Evolutionary conservation across 176 grass and related monocot species (phyloP).

Genomic region (Typha latifolia): DNA sequence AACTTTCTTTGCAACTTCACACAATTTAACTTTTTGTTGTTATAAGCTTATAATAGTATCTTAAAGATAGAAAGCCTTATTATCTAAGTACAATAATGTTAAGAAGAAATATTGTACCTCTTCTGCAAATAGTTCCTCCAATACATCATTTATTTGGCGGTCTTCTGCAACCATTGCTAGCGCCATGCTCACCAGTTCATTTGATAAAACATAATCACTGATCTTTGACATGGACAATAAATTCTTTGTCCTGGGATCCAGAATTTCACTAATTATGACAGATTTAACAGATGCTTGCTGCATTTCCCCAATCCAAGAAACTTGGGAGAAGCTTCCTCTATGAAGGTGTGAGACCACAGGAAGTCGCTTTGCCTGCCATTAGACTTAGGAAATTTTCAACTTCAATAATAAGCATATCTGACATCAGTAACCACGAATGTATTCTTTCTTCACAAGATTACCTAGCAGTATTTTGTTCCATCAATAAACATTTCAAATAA

Average conservation of each 20-base stretch:
- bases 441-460: too few species aligned
- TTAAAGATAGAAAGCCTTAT: background rate
- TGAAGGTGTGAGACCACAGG: slow-evolving; percentile 32
- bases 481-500: too few species aligned
- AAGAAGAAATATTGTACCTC: slow-evolving; percentile 29
- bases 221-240: slow-evolving; percentile 62
- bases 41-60: background rate
- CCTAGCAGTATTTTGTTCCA: too few species aligned
- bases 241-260: slow-evolving; percentile 77
- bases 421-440: background rate
- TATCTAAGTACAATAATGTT: background rate
- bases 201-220: slow-evolving; percentile 74
- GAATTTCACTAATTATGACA: slow-evolving; percentile 75
- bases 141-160: slow-evolving; percentile 64
- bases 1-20: background rate
- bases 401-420: background rate
- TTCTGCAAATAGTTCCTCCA: slow-evolving; percentile 70
- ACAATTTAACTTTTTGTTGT: background rate
- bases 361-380: slow-evolving; percentile 53
- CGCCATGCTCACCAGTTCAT: slow-evolving; percentile 81
- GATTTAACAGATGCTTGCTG: slow-evolving; percentile 68
- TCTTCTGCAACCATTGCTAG: slow-evolving; percentile 75
- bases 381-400: background rate
- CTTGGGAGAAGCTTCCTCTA: slow-evolving; percentile 46
- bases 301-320: slow-evolving; percentile 88